phyloP scores from a whole-genome alignment of 2,329 filamentous ascomycete genomes.

The Aureobasidium sp. region DNA sequence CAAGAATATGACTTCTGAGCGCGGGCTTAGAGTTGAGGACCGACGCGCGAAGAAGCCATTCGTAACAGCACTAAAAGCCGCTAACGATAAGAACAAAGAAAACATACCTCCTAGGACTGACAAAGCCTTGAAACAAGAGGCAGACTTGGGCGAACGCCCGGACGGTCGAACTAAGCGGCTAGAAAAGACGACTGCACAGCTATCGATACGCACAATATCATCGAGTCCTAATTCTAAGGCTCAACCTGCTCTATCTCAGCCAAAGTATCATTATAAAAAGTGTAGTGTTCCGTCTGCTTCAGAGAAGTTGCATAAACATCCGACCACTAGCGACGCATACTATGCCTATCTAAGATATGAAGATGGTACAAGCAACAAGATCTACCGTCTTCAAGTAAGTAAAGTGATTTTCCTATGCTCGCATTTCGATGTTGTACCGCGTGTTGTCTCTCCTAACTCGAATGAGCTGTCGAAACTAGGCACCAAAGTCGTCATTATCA shows the following conservation, averaged over 20 bases:
- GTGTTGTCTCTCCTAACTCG: neutral
- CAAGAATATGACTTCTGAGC: neutral
- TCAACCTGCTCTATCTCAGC: neutral
- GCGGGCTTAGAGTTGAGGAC: neutral
- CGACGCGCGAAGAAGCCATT: neutral
- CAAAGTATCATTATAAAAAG: neutral
- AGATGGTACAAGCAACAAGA: constrained; percentile 1
- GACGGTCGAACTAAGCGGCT: neutral
- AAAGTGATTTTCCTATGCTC: neutral
- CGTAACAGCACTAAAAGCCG: neutral
- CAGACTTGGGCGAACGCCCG: neutral
- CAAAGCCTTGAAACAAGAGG: neutral
- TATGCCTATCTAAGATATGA: neutral
- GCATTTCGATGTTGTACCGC: neutral
- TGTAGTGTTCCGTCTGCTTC: neutral
- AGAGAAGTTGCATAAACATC: neutral
- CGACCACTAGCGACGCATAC: neutral
- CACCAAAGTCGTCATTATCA: neutral
- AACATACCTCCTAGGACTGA: constrained; percentile 3
- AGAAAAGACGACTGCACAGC: neutral
- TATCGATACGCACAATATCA: neutral
- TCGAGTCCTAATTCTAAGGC: neutral
- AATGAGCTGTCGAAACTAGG: neutral
- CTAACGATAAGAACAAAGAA: neutral
- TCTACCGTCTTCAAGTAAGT: constrained; percentile 1